phyloP scores from a whole-genome alignment of 148 eudicot genomes.

The Cornus controversa region DNA sequence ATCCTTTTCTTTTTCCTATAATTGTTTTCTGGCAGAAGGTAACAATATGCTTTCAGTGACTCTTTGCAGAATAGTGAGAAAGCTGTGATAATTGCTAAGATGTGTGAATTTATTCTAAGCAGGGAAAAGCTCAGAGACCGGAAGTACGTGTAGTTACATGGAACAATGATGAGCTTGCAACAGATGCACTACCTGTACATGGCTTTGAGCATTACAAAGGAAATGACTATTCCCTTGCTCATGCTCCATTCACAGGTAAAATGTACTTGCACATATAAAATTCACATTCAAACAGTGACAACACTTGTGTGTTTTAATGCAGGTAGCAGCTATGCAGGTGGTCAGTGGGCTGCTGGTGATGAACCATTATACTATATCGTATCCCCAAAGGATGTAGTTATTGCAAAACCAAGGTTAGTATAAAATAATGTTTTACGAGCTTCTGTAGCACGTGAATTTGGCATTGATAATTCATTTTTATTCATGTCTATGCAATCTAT shows the following conservation, averaged over 20 bases:
- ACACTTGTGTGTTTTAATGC: constrained; percentile 21
- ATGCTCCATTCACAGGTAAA: constrained; percentile 90
- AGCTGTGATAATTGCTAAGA: neutral
- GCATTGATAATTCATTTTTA: neutral
- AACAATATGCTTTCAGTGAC: neutral
- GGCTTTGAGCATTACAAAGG: constrained; percentile 98
- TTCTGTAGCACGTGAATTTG: neutral
- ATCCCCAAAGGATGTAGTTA: constrained; percentile 94
- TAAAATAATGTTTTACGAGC: neutral
- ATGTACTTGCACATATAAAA: neutral
- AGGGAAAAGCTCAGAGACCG: constrained; percentile 98
- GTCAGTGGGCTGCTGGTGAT: constrained; percentile 95
- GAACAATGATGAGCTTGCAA: constrained; percentile 95
- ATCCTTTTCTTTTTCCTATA: neutral
- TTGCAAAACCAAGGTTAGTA: constrained; percentile 93
- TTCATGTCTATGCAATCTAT: neutral
- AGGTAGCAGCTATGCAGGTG: constrained; percentile 93
- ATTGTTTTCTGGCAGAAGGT: neutral
- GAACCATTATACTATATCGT: constrained; percentile 93
- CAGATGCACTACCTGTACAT: constrained; percentile 92
- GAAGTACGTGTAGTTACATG: constrained; percentile 96
- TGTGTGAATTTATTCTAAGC: constrained; percentile 16
- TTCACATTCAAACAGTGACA: constrained; percentile 10
- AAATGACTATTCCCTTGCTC: constrained; percentile 88
- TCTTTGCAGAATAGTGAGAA: constrained; percentile 1